Base-by-base conservation (phyloP, 768 basidiomycete genomes). In the Tylopilus sp. region DNA sequence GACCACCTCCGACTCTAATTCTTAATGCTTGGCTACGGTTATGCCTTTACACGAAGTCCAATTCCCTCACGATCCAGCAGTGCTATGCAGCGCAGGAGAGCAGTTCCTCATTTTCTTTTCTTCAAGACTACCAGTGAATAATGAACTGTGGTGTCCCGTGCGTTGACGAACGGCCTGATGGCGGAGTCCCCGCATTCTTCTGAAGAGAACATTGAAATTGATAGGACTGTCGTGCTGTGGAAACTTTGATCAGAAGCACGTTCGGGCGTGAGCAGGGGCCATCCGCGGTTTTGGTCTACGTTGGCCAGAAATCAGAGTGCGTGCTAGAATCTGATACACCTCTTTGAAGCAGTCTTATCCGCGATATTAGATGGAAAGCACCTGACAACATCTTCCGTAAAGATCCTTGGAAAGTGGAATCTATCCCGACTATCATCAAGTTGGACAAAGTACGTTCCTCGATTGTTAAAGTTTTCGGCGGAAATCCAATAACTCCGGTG, bases 191-290 rank as follows among this genome's bases (percentile, higher is more conserved):
- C 17, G n/a, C 20, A 10, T 22, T 26, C 15, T 48, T 56, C 55
- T 61, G 38, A 57, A 38, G 47, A 8, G 20, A 45, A 50, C 23
- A 52, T 40, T 39, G 44, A 50, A 22, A 51, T 40, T 39, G 33
- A 75, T 50, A 82, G 88, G 88, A 91, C 61, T 90, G 88, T 63
- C 69, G 72, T 26, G 77, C 64, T 31, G 82, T 90, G 25, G 84
- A 91, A 50, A 62, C 69, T 2, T 52, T 80, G 36, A 73, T 90
- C 25, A 66, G 74, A 50, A 61, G 76, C 9, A 76, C 74, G 0
- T 89, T 90, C 52, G 62, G 65, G 11, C 55, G 68, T 13, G 66
- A 50, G 60, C 73, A 62, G 58, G 74, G 55, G 4, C 84, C 82
- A 39, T 71, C 74, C 12, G 88, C 77, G 8, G 61, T 81, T 48